A percentile compares a stretch with the other conserved stretches of the same genome.
Evolutionary conservation across 164 flowering plant genomes (phyloP).

Genomic region (Tetracentron sinense): DNA sequence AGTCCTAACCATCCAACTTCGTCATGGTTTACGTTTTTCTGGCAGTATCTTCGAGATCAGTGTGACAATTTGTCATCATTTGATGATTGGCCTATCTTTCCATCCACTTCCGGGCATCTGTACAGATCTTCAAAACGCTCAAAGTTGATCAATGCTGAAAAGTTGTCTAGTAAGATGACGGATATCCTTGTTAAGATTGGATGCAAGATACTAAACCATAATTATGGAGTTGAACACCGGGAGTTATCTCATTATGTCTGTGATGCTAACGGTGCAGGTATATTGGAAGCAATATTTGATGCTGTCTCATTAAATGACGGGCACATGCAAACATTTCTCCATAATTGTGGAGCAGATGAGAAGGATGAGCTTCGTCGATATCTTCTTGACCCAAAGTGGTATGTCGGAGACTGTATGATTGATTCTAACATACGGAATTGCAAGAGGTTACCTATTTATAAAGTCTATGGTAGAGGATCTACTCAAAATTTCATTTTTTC

Average conservation of each 20-base stretch:
- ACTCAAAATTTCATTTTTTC: constrained; percentile 37
- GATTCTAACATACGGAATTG: constrained; percentile 48
- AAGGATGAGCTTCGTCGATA: constrained; percentile 70
- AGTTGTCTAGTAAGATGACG: constrained; percentile 49
- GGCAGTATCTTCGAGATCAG: constrained; percentile 66
- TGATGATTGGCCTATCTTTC: constrained; percentile 94
- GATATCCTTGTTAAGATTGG: constrained; percentile 66
- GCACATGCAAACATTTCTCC: constrained; percentile 21
- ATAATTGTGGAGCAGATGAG: constrained; percentile 45
- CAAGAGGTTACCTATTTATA: constrained; percentile 67
- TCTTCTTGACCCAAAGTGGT: constrained; percentile 88
- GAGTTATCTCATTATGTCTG: constrained; percentile 58
- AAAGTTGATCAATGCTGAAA: constrained; percentile 54
- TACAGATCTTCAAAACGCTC: constrained; percentile 52
- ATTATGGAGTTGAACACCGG: constrained; percentile 60
- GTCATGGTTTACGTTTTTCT: constrained; percentile 70
- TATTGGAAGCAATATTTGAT: constrained; percentile 72
- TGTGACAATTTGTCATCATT: constrained; percentile 57
- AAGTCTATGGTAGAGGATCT: constrained; percentile 50
- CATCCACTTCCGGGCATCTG: constrained; percentile 77
- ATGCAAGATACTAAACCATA: constrained; percentile 60
- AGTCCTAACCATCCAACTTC: constrained; percentile 48
- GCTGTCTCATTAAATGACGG: constrained; percentile 39
- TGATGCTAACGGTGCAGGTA: constrained; percentile 55
- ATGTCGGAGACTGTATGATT: constrained; percentile 45